Conservation (phyloP, 306 rosid species). For the Leucaena leucocephala region DNA sequence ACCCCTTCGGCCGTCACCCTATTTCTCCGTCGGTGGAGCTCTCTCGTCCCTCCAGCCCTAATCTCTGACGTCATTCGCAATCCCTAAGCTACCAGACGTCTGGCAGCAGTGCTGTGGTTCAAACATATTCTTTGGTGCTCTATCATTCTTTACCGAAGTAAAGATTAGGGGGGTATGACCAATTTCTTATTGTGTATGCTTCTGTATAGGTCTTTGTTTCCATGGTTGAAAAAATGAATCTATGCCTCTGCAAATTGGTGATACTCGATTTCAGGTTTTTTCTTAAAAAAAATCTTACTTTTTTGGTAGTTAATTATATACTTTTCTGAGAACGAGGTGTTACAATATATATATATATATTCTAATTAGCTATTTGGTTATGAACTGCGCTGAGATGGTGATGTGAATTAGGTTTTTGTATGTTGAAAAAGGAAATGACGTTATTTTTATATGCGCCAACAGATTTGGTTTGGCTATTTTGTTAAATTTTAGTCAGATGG, state of each 20-base stretch:
- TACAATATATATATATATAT: not conserved
- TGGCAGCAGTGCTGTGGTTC: too few species aligned
- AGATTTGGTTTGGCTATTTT: not conserved
- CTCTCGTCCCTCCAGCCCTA: too few species aligned
- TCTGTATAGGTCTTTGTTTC: not conserved
- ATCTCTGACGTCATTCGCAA: too few species aligned
- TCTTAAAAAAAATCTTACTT: too few species aligned
- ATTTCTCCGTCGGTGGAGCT: too few species aligned
- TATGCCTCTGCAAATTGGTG: not conserved
- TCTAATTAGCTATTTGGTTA: not conserved
- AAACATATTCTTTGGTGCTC: too few species aligned
- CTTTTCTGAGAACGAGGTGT: too few species aligned
- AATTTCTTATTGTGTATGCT: not conserved
- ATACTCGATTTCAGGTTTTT: not conserved
- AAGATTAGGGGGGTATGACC: not conserved
- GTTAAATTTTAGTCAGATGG: slow-evolving; percentile 1
- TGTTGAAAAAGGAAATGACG: slow-evolving; percentile 22
- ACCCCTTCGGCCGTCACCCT: too few species aligned
- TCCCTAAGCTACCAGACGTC: too few species aligned
- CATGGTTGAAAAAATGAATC: not conserved
- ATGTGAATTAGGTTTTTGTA: too few species aligned
- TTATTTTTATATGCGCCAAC: slow-evolving; percentile 10
- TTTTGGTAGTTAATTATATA: too few species aligned
- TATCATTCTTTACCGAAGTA: too few species aligned
- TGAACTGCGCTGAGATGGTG: not conserved